A percentile compares a stretch with the other conserved stretches of the same genome.
Conservation (phyloP, 1,284 basidiomycete species). For the Cryptococcus wingfieldii region DNA sequence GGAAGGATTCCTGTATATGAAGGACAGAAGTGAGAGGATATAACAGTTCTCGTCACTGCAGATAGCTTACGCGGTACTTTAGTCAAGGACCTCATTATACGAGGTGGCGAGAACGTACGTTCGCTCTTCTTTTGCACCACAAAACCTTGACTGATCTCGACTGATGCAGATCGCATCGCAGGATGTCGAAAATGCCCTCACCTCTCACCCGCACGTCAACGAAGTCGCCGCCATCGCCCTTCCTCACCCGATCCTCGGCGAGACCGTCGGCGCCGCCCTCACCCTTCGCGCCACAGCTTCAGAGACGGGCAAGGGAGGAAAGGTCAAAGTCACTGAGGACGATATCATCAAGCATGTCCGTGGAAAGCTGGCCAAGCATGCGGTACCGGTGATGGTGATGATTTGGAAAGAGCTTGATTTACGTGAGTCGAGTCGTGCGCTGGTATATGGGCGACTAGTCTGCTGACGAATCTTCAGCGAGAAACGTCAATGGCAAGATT, state of each 20-base stretch:
- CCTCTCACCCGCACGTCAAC: slow-evolving; percentile 24
- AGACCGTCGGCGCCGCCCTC: slow-evolving; percentile 36
- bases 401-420: slow-evolving; percentile 17
- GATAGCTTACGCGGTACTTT: background rate
- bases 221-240: slow-evolving; percentile 40
- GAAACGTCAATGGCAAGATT: slow-evolving; percentile 37
- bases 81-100: slow-evolving; percentile 46
- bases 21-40: slow-evolving; percentile 32
- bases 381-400: slow-evolving; percentile 26
- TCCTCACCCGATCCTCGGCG: slow-evolving; percentile 34
- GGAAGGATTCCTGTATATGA: slow-evolving; percentile 38
- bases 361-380: slow-evolving; percentile 18
- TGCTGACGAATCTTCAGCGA: slow-evolving; percentile 18
- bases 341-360: slow-evolving; percentile 14
- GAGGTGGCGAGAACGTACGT: slow-evolving; percentile 45
- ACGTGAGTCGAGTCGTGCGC: slow-evolving; percentile 17
- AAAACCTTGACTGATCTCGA: background rate
- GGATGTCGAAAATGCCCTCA: slow-evolving; percentile 42
- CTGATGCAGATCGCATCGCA: slow-evolving; percentile 29
- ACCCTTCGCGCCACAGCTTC: slow-evolving; percentile 13
- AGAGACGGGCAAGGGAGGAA: background rate
- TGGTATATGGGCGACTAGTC: background rate
- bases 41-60: too few species aligned
- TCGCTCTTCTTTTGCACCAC: background rate
- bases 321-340: slow-evolving; percentile 11